phyloP scores from a whole-genome alignment of 1,139 yeast genomes.

The Suhomyces bribrorum region DNA sequence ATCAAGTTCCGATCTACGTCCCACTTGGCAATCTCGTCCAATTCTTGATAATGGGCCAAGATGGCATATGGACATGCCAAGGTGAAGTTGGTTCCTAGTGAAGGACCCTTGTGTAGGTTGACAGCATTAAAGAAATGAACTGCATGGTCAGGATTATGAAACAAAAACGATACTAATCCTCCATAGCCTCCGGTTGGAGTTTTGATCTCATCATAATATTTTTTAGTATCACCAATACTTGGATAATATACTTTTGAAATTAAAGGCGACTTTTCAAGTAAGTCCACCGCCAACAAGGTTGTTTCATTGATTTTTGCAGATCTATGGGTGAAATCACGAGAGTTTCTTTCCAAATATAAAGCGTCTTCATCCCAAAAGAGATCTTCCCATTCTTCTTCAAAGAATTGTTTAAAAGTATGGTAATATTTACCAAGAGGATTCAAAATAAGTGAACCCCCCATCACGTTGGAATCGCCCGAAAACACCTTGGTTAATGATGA shows the following conservation, averaged over 20 bases:
- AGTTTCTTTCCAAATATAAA: slow-evolving; percentile 85
- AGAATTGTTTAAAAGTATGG: slow-evolving; percentile 50
- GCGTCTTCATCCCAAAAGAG: slow-evolving; percentile 93
- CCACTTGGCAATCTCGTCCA: slow-evolving; percentile 79
- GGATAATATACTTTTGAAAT: slow-evolving; percentile 77
- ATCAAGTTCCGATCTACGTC: slow-evolving; percentile 83
- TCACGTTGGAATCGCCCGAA: slow-evolving; percentile 91
- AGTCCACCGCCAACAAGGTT: slow-evolving; percentile 57
- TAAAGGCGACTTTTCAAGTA: slow-evolving; percentile 45
- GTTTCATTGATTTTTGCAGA: slow-evolving; percentile 68
- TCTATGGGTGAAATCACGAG: slow-evolving; percentile 80
- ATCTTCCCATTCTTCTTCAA: slow-evolving; percentile 65
- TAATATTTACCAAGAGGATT: slow-evolving; percentile 67
- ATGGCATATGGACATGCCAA: slow-evolving; percentile 90
- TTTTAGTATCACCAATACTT: slow-evolving; percentile 50
- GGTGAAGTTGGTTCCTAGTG: slow-evolving; percentile 91
- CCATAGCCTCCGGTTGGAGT: slow-evolving; percentile 87
- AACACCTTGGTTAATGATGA: slow-evolving; percentile 90
- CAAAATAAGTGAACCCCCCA: slow-evolving; percentile 87
- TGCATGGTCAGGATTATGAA: slow-evolving; percentile 67
- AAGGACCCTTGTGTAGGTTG: slow-evolving; percentile 85
- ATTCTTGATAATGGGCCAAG: slow-evolving; percentile 82
- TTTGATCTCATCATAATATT: slow-evolving; percentile 70
- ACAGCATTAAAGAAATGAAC: slow-evolving; percentile 73
- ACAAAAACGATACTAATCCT: slow-evolving; percentile 78